Evolutionary conservation across 129 eudicot species (phyloP).

Genomic region (Glebionis coronaria): DNA sequence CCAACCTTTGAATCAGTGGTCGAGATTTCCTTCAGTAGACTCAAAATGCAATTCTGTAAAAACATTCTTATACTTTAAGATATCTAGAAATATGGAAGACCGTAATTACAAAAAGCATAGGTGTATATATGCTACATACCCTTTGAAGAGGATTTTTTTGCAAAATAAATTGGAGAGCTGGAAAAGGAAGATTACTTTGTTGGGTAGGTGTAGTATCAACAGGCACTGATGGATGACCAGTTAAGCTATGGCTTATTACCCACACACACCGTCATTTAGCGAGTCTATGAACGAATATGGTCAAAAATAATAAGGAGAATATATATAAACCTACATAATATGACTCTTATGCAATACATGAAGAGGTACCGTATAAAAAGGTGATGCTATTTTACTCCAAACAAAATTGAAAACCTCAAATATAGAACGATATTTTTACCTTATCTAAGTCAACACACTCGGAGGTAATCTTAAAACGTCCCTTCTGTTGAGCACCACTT

Average conservation of each 20-base stretch:
- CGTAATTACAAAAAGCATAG: not conserved
- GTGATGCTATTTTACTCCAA: conserved; percentile 14
- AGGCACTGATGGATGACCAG: conserved; percentile 34
- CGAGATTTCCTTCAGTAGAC: conserved; percentile 60
- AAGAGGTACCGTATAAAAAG: conserved; percentile 35
- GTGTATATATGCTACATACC: conserved; percentile 37
- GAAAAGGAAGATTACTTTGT: conserved; percentile 37
- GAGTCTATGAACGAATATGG: too few species aligned
- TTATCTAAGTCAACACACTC: conserved; percentile 70
- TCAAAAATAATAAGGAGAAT: too few species aligned
- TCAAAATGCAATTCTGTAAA: conserved; percentile 63
- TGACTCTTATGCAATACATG: conserved; percentile 66
- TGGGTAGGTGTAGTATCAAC: conserved; percentile 33
- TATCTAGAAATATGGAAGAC: conserved; percentile 10
- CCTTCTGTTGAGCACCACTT: conserved; percentile 75
- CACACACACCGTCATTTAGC: conserved; percentile 37
- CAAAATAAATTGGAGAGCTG: conserved; percentile 52
- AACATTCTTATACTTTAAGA: not conserved
- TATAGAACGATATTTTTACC: too few species aligned
- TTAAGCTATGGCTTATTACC: conserved; percentile 58
- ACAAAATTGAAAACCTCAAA: not conserved
- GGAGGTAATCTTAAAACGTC: too few species aligned
- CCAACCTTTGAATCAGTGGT: conserved; percentile 52
- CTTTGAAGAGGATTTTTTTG: conserved; percentile 71
- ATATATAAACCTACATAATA: conserved; percentile 67